Conservation (phyloP, 164 flowering plant species). For the Macadamia integrifolia region DNA sequence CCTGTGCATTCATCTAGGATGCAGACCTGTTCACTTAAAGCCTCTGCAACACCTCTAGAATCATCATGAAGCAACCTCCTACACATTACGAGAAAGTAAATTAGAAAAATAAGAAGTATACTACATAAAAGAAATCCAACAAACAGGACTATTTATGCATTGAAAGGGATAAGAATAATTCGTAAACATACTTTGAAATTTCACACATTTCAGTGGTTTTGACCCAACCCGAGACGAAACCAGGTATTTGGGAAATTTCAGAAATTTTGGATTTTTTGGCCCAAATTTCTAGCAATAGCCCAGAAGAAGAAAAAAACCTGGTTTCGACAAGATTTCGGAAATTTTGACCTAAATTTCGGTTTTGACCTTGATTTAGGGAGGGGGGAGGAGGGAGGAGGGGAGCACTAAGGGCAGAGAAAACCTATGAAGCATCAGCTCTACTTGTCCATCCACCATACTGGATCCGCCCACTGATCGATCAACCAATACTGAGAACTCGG, state of each 20-base stretch:
- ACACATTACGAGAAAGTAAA: slow-evolving; percentile 2
- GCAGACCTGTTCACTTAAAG: slow-evolving; percentile 76
- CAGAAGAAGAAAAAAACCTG: no score
- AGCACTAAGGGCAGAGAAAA: slow-evolving; percentile 13
- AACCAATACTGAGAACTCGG: slow-evolving; percentile 81
- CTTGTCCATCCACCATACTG: slow-evolving; percentile 78
- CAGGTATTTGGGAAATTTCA: no score
- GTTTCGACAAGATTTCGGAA: no score
- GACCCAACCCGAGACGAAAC: no score
- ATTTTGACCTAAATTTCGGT: no score
- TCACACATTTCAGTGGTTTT: no score
- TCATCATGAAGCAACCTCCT: slow-evolving; percentile 93
- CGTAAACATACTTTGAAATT: no score
- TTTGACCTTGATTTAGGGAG: no score
- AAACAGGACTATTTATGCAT: no score
- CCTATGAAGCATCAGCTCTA: slow-evolving; percentile 98
- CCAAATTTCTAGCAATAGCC: no score
- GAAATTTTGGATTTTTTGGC: no score
- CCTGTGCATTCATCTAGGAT: slow-evolving; percentile 57
- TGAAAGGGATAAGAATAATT: no score
- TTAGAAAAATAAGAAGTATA: not conserved
- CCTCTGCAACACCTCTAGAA: slow-evolving; percentile 89
- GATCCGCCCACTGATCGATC: slow-evolving; percentile 93
- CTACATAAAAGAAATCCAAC: not conserved
- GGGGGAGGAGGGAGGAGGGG: not conserved